Percentiles rank a stretch among this genome's conserved stretches.
Conservation (phyloP, 192 early-diverging fungal genomes). For the Chytriomyces sp. region DNA sequence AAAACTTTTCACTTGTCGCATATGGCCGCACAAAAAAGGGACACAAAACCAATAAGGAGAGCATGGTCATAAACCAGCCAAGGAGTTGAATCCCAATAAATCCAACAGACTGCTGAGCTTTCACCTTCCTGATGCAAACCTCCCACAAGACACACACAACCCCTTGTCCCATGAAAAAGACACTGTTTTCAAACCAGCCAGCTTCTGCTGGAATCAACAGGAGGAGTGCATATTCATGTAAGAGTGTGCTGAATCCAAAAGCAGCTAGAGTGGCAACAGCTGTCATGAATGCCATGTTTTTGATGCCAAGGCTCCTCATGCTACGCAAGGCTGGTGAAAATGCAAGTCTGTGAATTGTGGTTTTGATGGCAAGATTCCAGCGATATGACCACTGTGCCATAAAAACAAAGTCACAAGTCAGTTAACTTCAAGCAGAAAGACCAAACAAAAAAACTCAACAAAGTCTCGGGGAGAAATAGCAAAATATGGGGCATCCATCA, state of each 20-base stretch:
- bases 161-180: constrained; percentile 22
- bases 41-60: too few relatives aligned
- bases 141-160: not conserved
- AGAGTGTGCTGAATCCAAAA: not conserved
- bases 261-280: not conserved
- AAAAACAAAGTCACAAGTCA: not conserved
- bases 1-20: too few relatives aligned
- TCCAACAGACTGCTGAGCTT: too few relatives aligned
- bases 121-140: too few relatives aligned
- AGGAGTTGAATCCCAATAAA: too few relatives aligned
- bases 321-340: not conserved
- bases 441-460: not conserved
- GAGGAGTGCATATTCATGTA: constrained; percentile 16
- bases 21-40: too few relatives aligned
- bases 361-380: constrained; percentile 26
- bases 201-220: constrained; percentile 4
- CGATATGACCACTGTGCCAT: not conserved
- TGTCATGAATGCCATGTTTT: not conserved
- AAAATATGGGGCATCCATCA: constrained; percentile 9
- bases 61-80: too few relatives aligned
- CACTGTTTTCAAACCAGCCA: not conserved
- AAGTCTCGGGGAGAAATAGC: constrained; percentile 16
- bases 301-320: not conserved
- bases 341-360: constrained; percentile 8
- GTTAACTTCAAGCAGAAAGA: too few relatives aligned